These are phyloP conservation scores for Phytophthora sansomeana DNA, from an alignment of 352 stramenopile species.

Conservation along the genomic window DNA sequence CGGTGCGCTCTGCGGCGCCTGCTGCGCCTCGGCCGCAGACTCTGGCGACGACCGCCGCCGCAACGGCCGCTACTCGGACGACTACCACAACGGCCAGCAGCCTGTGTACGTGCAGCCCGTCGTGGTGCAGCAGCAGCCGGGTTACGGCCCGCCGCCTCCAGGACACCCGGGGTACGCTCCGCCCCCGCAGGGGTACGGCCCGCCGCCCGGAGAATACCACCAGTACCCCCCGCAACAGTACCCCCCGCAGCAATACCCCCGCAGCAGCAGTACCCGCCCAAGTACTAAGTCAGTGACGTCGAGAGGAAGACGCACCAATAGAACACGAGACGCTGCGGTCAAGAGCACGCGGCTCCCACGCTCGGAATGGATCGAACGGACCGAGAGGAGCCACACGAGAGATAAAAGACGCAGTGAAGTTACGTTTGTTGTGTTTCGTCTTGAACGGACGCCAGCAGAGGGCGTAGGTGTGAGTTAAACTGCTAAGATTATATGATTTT, in stretches of 20 bases:
- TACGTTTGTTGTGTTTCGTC: slow-evolving; percentile 22
- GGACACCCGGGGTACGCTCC: slow-evolving; percentile 43
- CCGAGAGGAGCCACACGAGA: slow-evolving; percentile 17
- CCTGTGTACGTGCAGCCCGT: slow-evolving; percentile 83
- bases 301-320: not conserved
- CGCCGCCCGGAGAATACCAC: slow-evolving; percentile 54
- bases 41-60: slow-evolving; percentile 49
- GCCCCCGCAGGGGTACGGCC: slow-evolving; percentile 46
- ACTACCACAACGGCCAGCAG: slow-evolving; percentile 52
- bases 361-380: slow-evolving; percentile 44
- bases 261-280: slow-evolving; percentile 23
- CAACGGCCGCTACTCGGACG: slow-evolving; percentile 40
- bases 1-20: slow-evolving; percentile 76
- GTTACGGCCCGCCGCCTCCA: slow-evolving; percentile 36
- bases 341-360: not conserved
- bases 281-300: too few relatives aligned
- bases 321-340: too few relatives aligned
- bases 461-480: slow-evolving; percentile 33
- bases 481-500: slow-evolving; percentile 35
- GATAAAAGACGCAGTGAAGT: slow-evolving; percentile 23
- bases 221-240: slow-evolving; percentile 43
- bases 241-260: slow-evolving; percentile 23
- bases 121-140: slow-evolving; percentile 55
- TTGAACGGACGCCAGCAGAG: slow-evolving; percentile 15
- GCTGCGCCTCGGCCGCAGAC: slow-evolving; percentile 60